These are phyloP conservation scores for Acanthamoeba quina DNA, from an alignment of 208 protist species.

Conservation along the genomic window DNA sequence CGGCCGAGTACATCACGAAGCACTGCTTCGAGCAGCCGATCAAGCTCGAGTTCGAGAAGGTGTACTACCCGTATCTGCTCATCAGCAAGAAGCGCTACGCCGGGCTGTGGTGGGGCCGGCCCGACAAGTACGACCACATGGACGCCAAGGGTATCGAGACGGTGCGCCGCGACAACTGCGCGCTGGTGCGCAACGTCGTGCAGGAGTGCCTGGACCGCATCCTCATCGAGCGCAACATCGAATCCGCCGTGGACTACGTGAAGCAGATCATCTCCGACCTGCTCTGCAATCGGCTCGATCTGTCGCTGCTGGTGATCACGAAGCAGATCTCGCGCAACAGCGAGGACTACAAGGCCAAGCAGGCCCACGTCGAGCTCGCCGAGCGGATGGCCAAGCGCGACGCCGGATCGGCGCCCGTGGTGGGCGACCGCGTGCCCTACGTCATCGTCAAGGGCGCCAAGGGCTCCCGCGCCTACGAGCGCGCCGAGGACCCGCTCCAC, in stretches of 20 bases:
- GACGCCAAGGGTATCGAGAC: constrained; percentile 98
- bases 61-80: constrained; percentile 99
- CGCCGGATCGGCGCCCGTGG: constrained; percentile 89
- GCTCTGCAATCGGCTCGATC: constrained; percentile 96
- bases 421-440: constrained; percentile 97
- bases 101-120: constrained; percentile 97
- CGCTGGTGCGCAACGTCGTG: constrained; percentile 94
- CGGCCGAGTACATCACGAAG: constrained; percentile 94
- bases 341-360: constrained; percentile 96
- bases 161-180: constrained; percentile 99
- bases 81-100: constrained; percentile 99
- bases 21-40: constrained; percentile 95
- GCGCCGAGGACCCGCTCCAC: constrained; percentile 99
- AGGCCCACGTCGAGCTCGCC: constrained; percentile 96
- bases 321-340: constrained; percentile 96
- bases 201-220: constrained; percentile 91
- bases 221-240: constrained; percentile 90
- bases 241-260: constrained; percentile 87
- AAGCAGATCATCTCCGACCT: constrained; percentile 95
- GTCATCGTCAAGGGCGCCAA: constrained; percentile 94
- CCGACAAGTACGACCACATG: constrained; percentile 96
- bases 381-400: constrained; percentile 95
- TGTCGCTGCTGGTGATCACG: constrained; percentile 96
- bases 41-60: constrained; percentile 99
- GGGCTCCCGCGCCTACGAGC: constrained; percentile 97